A percentile compares a stretch with the other conserved stretches of the same genome.
These are phyloP conservation scores for Plasmodium relictum DNA, from an alignment of 169 alveolate genomes.

Conservation along the genomic window DNA sequence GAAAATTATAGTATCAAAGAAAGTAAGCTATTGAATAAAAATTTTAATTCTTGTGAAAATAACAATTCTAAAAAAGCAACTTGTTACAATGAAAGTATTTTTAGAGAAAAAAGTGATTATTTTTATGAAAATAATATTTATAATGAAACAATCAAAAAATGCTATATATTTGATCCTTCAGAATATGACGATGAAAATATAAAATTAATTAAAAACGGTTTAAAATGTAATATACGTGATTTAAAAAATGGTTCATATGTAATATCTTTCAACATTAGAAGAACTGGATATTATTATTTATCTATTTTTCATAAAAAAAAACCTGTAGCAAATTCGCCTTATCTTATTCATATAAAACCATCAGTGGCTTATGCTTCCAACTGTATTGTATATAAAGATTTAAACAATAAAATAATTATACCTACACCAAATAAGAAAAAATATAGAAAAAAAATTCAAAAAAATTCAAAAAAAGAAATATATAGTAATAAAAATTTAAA, in stretches of 20 bases:
- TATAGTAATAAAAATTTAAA: background rate
- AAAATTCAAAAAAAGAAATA: background rate
- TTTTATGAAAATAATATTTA: background rate
- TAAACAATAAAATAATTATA: slow-evolving; percentile 1
- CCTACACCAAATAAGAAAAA: background rate
- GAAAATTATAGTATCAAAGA: background rate
- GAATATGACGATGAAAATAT: slow-evolving; percentile 23
- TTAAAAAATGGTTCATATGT: slow-evolving; percentile 70
- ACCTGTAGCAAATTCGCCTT: slow-evolving; percentile 49
- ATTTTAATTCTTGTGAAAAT: background rate
- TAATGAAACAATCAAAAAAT: slow-evolving; percentile 57
- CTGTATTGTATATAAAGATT: slow-evolving; percentile 44
- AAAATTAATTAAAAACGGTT: slow-evolving; percentile 25
- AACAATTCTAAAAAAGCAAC: background rate
- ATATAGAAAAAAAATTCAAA: background rate
- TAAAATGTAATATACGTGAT: slow-evolving; percentile 44
- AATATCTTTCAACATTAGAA: slow-evolving; percentile 38
- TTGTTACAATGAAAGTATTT: background rate
- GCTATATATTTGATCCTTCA: slow-evolving; percentile 14
- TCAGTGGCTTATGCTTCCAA: slow-evolving; percentile 42
- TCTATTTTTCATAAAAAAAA: slow-evolving; percentile 61
- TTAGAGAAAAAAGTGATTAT: background rate
- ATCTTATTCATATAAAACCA: slow-evolving; percentile 49
- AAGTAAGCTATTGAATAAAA: background rate
- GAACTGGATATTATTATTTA: slow-evolving; percentile 45